These are phyloP conservation scores for Cyclocybe cylindracea DNA, from an alignment of 768 basidiomycete genomes.

Conservation along the genomic window DNA sequence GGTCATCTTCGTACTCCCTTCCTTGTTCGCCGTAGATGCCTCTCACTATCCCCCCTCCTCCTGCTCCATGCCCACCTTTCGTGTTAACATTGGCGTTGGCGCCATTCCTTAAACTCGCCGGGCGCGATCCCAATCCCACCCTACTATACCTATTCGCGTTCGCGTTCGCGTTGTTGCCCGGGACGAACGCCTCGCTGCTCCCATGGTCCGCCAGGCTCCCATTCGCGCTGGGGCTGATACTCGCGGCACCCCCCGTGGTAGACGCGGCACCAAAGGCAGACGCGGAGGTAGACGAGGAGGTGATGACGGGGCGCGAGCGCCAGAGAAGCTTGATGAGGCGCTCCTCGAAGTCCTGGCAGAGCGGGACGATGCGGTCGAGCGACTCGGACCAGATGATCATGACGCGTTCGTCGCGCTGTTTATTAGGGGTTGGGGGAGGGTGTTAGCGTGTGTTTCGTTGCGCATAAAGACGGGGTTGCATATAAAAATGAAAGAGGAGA, in stretches of 20 bases:
- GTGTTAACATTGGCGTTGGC: not conserved
- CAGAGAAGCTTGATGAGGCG: constrained; percentile 83
- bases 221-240: not conserved
- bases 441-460: not conserved
- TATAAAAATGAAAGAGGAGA: not conserved
- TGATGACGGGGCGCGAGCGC: constrained; percentile 41
- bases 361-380: constrained; percentile 75
- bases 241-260: no score
- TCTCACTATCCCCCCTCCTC: constrained; percentile 4
- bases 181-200: not conserved
- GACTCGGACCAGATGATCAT: constrained; percentile 85
- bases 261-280: constrained; percentile 2
- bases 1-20: constrained; percentile 20
- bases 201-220: constrained; percentile 7
- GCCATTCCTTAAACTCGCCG: constrained; percentile 2
- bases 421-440: not conserved
- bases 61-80: not conserved
- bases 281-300: constrained; percentile 11
- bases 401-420: constrained; percentile 85
- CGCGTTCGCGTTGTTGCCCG: not conserved
- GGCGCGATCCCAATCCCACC: not conserved
- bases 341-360: constrained; percentile 73
- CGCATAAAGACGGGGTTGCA: not conserved
- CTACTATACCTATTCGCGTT: not conserved
- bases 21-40: constrained; percentile 29